A percentile compares a stretch with the other conserved stretches of the same genome.
Evolutionary conservation across 2,329 filamentous ascomycete genomes (phyloP).

Genomic region (Coniochaeta sp.): DNA sequence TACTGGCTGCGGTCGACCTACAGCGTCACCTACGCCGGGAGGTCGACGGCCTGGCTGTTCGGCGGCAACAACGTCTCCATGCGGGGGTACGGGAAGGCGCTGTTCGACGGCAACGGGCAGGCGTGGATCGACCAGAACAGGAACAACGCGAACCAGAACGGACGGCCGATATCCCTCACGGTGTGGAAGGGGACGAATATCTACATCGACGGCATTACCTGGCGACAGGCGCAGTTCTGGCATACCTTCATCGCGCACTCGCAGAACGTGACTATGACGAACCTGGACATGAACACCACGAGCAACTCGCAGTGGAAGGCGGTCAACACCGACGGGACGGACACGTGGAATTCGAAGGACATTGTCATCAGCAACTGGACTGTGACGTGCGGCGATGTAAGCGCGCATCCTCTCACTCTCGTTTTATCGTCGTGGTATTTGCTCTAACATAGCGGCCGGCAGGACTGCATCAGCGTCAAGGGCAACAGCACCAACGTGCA

Average conservation of each 20-base stretch:
- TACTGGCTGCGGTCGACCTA: constrained; percentile 42
- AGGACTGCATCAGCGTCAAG: constrained; percentile 33
- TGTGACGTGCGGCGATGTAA: constrained; percentile 30
- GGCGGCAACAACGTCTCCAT: constrained; percentile 41
- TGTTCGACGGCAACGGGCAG: constrained; percentile 36
- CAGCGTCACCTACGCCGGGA: constrained; percentile 39
- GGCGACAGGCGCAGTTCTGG: constrained; percentile 43
- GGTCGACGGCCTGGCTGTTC: constrained; percentile 39
- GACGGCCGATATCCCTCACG: constrained; percentile 35
- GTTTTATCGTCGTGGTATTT: too few relatives aligned
- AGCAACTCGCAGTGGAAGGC: constrained; percentile 35
- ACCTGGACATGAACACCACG: constrained; percentile 42
- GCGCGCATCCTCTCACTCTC: constrained; percentile 1
- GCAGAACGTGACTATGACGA: constrained; percentile 43
- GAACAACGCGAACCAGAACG: constrained; percentile 31
- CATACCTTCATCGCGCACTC: constrained; percentile 36
- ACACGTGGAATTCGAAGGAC: constrained; percentile 42
- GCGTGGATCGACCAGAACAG: constrained; percentile 37
- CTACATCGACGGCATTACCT: constrained; percentile 33
- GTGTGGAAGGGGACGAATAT: constrained; percentile 38
- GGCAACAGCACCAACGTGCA: constrained; percentile 31
- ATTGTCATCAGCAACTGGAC: constrained; percentile 38
- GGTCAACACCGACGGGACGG: constrained; percentile 42
- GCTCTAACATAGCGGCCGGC: background rate
- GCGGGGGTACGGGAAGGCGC: constrained; percentile 39